Conservation (phyloP, 169 alveolate genomes). For the Eimeria maxima region DNA sequence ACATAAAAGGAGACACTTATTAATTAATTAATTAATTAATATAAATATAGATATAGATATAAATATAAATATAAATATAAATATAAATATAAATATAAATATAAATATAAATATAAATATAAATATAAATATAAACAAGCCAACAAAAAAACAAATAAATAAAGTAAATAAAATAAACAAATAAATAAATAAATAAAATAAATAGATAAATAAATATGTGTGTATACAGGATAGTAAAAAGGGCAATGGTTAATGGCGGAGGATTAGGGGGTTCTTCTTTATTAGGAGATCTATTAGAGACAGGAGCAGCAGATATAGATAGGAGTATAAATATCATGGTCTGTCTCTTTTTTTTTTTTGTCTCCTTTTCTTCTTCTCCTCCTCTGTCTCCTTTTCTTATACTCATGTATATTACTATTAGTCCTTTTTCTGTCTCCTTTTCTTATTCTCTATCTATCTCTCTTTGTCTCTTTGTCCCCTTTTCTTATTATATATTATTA, state of each 20-base stretch:
- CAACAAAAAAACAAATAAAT: too few relatives aligned
- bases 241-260: slow-evolving; percentile 4
- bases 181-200: too few relatives aligned
- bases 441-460: too few relatives aligned
- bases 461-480: too few relatives aligned
- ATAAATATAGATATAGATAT: too few relatives aligned
- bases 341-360: background rate
- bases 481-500: too few relatives aligned
- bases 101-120: background rate
- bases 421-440: background rate
- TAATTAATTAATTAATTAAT: too few relatives aligned
- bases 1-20: background rate
- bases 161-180: too few relatives aligned
- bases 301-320: slow-evolving; percentile 22
- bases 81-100: too few relatives aligned
- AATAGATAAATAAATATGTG: too few relatives aligned
- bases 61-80: too few relatives aligned
- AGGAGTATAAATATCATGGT: slow-evolving; percentile 4
- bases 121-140: background rate
- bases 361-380: background rate
- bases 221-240: slow-evolving; percentile 4
- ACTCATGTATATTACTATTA: too few relatives aligned
- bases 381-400: background rate
- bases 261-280: slow-evolving; percentile 37
- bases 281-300: slow-evolving; percentile 20